Conservation (phyloP, 768 basidiomycete species). For the Boletus fagicola region DNA sequence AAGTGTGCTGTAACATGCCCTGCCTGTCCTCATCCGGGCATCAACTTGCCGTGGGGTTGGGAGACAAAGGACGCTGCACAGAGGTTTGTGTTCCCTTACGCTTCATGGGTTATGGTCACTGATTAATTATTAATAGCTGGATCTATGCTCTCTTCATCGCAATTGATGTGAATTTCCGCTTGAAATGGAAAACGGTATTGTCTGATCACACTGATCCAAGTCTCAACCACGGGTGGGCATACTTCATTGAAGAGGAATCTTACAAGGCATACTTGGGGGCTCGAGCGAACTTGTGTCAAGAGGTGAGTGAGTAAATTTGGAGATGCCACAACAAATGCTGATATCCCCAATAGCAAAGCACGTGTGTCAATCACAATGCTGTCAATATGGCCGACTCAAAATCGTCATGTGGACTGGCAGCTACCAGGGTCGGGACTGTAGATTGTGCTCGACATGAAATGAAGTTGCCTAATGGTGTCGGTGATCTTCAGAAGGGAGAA, state of each 20-base stretch:
- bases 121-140: no score
- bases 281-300: neutral
- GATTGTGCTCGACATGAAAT: constrained; percentile 1
- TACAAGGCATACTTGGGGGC: constrained; percentile 19
- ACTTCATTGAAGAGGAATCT: constrained; percentile 23
- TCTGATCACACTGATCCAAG: constrained; percentile 16
- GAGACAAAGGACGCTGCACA: no score
- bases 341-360: neutral
- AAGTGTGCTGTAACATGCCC: constrained; percentile 5
- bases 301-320: constrained; percentile 16
- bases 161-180: constrained; percentile 31
- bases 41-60: neutral
- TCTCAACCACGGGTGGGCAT: constrained; percentile 22
- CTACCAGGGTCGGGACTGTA: neutral
- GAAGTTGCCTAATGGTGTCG: neutral
- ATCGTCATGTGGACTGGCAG: neutral
- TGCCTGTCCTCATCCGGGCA: constrained; percentile 2
- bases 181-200: constrained; percentile 20
- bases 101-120: no score
- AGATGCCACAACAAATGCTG: neutral
- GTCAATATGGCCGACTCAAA: constrained; percentile 5
- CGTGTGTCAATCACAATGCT: neutral
- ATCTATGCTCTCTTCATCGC: constrained; percentile 24
- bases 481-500: constrained; percentile 3
- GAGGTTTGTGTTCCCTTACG: no score